These are phyloP conservation scores for Lichtheimia ramosa DNA, from an alignment of 371 early-diverging fungal species.

Conservation along the genomic window DNA sequence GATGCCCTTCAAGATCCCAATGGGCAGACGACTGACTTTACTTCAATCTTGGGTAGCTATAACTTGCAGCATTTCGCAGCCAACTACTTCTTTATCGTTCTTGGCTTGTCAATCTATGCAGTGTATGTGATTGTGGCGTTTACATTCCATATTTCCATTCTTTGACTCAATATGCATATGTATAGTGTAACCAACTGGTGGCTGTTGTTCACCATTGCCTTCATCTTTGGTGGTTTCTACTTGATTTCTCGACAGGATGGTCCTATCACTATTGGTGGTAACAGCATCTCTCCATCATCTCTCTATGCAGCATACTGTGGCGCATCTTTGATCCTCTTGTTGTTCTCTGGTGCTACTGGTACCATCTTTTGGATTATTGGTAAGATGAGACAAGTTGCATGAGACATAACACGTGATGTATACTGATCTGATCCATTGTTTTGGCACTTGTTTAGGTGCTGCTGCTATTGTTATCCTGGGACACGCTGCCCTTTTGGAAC, in stretches of 20 bases:
- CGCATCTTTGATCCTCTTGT: constrained; percentile 54
- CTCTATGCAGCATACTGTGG: constrained; percentile 52
- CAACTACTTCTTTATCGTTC: constrained; percentile 64
- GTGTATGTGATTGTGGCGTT: constrained; percentile 45
- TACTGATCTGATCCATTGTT: too few relatives aligned
- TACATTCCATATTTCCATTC: not conserved
- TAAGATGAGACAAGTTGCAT: constrained; percentile 21
- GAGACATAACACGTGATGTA: not conserved
- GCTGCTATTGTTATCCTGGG: constrained; percentile 61
- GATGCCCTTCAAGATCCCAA: not conserved
- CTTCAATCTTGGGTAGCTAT: constrained; percentile 34
- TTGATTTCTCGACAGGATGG: constrained; percentile 51
- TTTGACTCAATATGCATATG: not conserved
- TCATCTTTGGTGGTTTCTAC: constrained; percentile 58
- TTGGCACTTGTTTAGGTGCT: constrained; percentile 41
- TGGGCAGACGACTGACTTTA: not conserved
- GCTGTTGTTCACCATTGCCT: constrained; percentile 56
- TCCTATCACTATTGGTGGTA: constrained; percentile 48
- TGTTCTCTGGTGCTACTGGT: constrained; percentile 64
- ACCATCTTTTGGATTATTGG: constrained; percentile 71
- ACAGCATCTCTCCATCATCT: constrained; percentile 45
- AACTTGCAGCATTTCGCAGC: constrained; percentile 65
- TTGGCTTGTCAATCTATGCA: constrained; percentile 59
- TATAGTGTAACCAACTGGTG: constrained; percentile 56
- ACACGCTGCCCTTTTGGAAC: constrained; percentile 66